phyloP scores from a whole-genome alignment of 2,329 filamentous ascomycete genomes.

The Fusarium nurragi region DNA sequence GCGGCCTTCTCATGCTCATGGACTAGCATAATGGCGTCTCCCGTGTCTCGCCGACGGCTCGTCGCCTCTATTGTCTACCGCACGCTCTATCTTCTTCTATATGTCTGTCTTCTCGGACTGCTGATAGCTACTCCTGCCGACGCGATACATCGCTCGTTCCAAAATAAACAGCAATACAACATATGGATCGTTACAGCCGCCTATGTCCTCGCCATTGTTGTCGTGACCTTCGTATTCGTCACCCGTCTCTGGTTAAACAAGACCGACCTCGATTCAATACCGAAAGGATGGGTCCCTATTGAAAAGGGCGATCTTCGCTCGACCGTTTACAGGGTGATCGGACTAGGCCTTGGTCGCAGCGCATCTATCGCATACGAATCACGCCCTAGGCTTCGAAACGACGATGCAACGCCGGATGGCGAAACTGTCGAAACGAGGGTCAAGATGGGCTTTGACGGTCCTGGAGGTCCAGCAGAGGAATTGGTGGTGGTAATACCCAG shows the following conservation, averaged over 20 bases:
- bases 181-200: constrained; percentile 81
- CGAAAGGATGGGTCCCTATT: constrained; percentile 85
- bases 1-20: constrained; percentile 11
- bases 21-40: constrained; percentile 40
- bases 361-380: constrained; percentile 81
- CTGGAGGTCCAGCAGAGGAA: constrained; percentile 50
- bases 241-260: constrained; percentile 88
- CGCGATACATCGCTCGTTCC: constrained; percentile 78
- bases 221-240: constrained; percentile 80
- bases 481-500: constrained; percentile 59
- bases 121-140: constrained; percentile 84
- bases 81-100: constrained; percentile 79
- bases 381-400: constrained; percentile 45
- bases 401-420: constrained; percentile 25
- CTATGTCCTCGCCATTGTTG: constrained; percentile 76
- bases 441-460: constrained; percentile 47
- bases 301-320: constrained; percentile 84
- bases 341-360: constrained; percentile 76
- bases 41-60: constrained; percentile 58
- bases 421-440: constrained; percentile 32
- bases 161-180: constrained; percentile 75
- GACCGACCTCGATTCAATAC: constrained; percentile 81
- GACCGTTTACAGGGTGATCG: constrained; percentile 79
- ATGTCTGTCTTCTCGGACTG: constrained; percentile 75
- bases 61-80: constrained; percentile 85